Evolutionary conservation across 179 eudicot species (phyloP).

Genomic region (Spinacia oleracea): DNA sequence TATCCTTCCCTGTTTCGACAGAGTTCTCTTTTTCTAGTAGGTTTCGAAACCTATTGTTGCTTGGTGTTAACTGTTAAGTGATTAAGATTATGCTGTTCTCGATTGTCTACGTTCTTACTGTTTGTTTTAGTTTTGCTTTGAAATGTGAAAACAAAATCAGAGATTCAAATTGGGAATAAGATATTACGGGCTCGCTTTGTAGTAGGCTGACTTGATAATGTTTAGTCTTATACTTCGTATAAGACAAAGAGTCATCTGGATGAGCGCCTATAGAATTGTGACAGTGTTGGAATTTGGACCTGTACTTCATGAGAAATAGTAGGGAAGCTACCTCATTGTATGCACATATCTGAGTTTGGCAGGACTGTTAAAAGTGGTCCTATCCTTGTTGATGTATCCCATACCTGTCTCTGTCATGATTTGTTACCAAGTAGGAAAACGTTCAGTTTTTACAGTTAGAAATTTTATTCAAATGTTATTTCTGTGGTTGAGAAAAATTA

Average conservation of each 20-base stretch:
- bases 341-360: not conserved
- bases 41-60: not conserved
- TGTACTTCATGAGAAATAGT: not conserved
- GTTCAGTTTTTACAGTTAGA: not conserved
- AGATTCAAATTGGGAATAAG: not conserved
- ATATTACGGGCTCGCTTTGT: not conserved
- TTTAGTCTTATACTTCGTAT: no score
- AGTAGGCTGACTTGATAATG: not conserved
- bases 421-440: not conserved
- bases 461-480: not conserved
- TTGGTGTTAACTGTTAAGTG: not conserved
- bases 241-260: not conserved
- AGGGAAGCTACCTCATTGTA: not conserved
- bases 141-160: not conserved
- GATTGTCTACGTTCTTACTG: not conserved
- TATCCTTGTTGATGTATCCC: not conserved
- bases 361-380: not conserved
- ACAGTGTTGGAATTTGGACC: not conserved
- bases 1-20: not conserved
- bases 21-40: not conserved
- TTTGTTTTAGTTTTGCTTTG: not conserved
- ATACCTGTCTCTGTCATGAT: not conserved
- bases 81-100: not conserved
- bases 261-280: not conserved
- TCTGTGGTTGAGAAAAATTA: constrained; percentile 2